phyloP scores from a whole-genome alignment of 805 yeast genomes.

The Teunomyces tritomae region DNA sequence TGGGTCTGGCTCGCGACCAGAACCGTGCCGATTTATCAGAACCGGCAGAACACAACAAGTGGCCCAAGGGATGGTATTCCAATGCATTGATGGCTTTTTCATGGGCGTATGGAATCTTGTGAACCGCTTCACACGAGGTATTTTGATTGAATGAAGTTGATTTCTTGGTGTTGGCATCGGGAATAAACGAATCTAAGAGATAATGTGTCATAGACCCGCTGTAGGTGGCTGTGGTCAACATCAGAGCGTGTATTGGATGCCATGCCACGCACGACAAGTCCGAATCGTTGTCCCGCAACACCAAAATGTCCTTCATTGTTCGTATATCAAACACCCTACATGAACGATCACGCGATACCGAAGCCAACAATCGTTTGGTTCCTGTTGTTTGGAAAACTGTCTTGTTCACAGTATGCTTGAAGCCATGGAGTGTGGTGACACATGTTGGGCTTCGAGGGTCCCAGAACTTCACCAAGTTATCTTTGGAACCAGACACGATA shows the following conservation, averaged over 20 bases:
- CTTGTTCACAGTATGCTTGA: constrained; percentile 89
- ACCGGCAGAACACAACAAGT: constrained; percentile 85
- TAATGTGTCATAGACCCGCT: constrained; percentile 86
- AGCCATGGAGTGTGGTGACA: constrained; percentile 80
- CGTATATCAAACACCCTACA: constrained; percentile 86
- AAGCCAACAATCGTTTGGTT: constrained; percentile 68
- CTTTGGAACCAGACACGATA: constrained; percentile 91
- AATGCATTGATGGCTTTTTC: constrained; percentile 88
- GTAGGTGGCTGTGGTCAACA: constrained; percentile 81
- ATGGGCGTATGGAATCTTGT: constrained; percentile 85
- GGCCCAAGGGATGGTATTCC: constrained; percentile 94
- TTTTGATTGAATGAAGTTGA: constrained; percentile 11
- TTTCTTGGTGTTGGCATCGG: constrained; percentile 23
- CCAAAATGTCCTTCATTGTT: constrained; percentile 71
- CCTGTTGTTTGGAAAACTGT: constrained; percentile 85
- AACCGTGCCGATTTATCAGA: constrained; percentile 89
- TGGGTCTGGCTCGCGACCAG: constrained; percentile 93
- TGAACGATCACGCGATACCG: constrained; percentile 85
- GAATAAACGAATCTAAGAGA: constrained; percentile 52
- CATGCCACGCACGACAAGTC: constrained; percentile 85
- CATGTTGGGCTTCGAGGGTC: constrained; percentile 84
- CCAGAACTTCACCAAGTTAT: constrained; percentile 90
- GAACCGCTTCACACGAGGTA: constrained; percentile 39
- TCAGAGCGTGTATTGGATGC: constrained; percentile 85
- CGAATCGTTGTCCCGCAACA: constrained; percentile 74